Base-by-base conservation (phyloP, 495 filamentous ascomycete species). In the Penicillium desertorum region DNA sequence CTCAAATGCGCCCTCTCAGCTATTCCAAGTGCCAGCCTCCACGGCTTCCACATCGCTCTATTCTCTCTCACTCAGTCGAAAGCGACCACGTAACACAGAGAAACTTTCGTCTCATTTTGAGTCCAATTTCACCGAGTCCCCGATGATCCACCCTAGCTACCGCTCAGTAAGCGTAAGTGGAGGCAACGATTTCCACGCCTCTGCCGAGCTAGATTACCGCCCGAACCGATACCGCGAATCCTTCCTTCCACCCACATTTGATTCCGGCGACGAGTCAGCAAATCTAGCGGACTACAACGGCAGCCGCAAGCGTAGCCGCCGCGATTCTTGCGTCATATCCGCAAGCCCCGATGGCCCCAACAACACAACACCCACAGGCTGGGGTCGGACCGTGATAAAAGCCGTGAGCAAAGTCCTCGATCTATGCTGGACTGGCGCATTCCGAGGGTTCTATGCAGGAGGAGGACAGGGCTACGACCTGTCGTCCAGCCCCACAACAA, bases 391-490 rank as follows among this genome's bases (percentile, higher is more conserved):
- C 5, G 77, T 82, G 25, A 73, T 83, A 43, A 76, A 77, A 32
- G 81, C 88, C 25, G 85, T 91, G 8, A 89, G 89, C 7, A 92
- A 86, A 68, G 84, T 94, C 9, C 89, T 88, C 77, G 82, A 91
- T 64, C 91, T 95, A 58, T 94, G 91, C 78, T 88, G 79, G 64
- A 76, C 78, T 1, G 82, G 83, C 10, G 82, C 87, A 0, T 92
- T 96, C 66, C 76, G 79, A 46, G 92, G 92, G 0, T 96, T 96
- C 71, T 86, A 92, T 54, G 88, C 91, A 14, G 92, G 90, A 23
- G 91, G 88, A 17, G 92, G 91, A 5, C 77, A 74, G 37, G 88
- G 84, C 14, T 96, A 91, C 63, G 74, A 80, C 9, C 67, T 81
- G 65, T 52, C 62, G 19, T 49, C 69, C 4, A 52, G 62, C 5